Evolutionary conservation across 345 rosid genomes (phyloP), one percentile per base, ranked within the genome.

Genomic region (Camelina sativa): DNA sequence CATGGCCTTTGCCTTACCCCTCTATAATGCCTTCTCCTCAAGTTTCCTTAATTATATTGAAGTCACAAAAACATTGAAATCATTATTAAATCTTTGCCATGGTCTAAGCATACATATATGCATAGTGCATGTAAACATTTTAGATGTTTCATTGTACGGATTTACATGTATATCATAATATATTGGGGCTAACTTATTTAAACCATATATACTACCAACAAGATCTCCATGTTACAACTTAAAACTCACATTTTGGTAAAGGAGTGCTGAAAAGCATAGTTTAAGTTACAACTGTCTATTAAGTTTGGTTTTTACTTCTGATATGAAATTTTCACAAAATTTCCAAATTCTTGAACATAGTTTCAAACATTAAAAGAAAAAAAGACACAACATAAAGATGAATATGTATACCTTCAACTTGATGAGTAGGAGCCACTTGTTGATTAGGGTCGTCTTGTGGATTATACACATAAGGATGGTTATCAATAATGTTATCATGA

Each of bases 1-100:
- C 91, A 87, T 30, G 91, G 91, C 69, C 91, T 79, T 73, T 85
- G 88, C 71, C 88, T 78, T 11, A 86, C 90, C 6, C 90, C 90
- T 80, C 90, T 84, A 60, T 86, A 86, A 63, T 82, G 86, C 10
- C 85, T 83, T 64, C 69, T 83, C 79, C 76, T 74, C 38, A 25
- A 35, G 57, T 78, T 75, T 52, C 83, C 91, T 80, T 32, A 3
- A 48, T 40, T 32, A 7, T 23, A 23, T 23, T 28, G 22, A 52
- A 75, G 4, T 67, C 28, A 51, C 62, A 60, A 28, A 25, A 0
- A 32, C 6, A 6, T 8, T 19, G 6, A 38, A 57, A 11, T 16
- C 73, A 2, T 17, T 38, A 2, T 17, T 38, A 32, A 30, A 47
- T 30, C 7, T 56, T 41, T 37, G 30, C 1, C 38, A 22, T 52